Evolutionary conservation across 148 eudicot genomes (phyloP).

Genomic region (Arctostaphylos glauca): DNA sequence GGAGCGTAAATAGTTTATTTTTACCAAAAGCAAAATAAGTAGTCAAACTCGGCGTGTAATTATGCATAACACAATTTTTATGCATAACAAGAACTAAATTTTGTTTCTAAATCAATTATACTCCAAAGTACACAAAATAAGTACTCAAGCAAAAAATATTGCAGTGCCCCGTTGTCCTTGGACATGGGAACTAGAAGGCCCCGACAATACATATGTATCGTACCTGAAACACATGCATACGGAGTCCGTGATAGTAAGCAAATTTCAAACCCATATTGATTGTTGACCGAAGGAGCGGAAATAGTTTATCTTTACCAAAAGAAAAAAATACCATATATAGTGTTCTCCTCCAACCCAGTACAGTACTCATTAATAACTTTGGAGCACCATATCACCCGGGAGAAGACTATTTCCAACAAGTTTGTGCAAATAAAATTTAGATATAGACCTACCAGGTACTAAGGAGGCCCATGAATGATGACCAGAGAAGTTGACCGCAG

Average conservation of each 20-base stretch:
- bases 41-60: not conserved
- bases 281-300: not conserved
- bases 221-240: not conserved
- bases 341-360: slow-evolving; percentile 3
- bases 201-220: not conserved
- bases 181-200: not conserved
- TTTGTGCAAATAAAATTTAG: slow-evolving; percentile 15
- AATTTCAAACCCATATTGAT: not conserved
- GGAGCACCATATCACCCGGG: not conserved
- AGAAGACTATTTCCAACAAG: not conserved
- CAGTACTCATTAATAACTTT: not conserved
- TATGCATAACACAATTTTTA: not conserved
- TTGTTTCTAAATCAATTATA: not conserved
- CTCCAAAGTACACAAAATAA: not conserved
- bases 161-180: not conserved
- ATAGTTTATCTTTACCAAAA: not conserved
- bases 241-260: not conserved
- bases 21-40: not conserved
- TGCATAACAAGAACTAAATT: not conserved
- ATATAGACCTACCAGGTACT: slow-evolving; percentile 27
- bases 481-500: slow-evolving; percentile 24
- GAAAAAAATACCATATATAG: not conserved
- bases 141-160: not conserved
- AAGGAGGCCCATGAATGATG: slow-evolving; percentile 27
- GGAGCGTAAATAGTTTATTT: not conserved